Conservation (phyloP, 208 protist species). For the Wallacemonas rigidus region DNA sequence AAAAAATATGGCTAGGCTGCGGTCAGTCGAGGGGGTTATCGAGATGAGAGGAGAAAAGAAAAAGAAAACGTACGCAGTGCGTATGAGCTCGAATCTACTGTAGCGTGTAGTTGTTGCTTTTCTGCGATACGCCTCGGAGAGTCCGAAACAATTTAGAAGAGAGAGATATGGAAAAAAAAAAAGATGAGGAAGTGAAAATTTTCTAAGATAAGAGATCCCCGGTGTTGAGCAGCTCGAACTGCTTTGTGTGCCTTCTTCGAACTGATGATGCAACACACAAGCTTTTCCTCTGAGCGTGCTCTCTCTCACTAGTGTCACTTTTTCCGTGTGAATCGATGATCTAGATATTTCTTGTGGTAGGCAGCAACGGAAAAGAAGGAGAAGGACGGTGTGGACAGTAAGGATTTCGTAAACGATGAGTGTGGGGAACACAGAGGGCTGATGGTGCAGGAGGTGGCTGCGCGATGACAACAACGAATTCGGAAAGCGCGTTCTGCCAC, state of each 20-base stretch:
- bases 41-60: too few species aligned
- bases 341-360: too few species aligned
- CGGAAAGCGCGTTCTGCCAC: not conserved
- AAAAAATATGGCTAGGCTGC: not conserved
- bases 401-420: too few species aligned
- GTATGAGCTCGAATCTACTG: conserved; percentile 16
- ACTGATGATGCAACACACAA: too few species aligned
- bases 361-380: too few species aligned
- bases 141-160: not conserved
- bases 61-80: not conserved
- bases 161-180: not conserved
- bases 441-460: not conserved
- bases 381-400: too few species aligned
- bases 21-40: not conserved
- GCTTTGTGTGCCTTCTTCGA: too few species aligned
- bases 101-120: conserved; percentile 5
- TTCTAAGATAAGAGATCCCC: too few species aligned
- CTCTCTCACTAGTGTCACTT: too few species aligned
- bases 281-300: too few species aligned
- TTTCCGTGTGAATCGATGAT: too few species aligned
- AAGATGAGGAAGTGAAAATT: not conserved
- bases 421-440: not conserved
- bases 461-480: not conserved
- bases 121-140: not conserved
- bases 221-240: too few species aligned